phyloP scores from a whole-genome alignment of 768 basidiomycete species.

The Tricholoma sp. region DNA sequence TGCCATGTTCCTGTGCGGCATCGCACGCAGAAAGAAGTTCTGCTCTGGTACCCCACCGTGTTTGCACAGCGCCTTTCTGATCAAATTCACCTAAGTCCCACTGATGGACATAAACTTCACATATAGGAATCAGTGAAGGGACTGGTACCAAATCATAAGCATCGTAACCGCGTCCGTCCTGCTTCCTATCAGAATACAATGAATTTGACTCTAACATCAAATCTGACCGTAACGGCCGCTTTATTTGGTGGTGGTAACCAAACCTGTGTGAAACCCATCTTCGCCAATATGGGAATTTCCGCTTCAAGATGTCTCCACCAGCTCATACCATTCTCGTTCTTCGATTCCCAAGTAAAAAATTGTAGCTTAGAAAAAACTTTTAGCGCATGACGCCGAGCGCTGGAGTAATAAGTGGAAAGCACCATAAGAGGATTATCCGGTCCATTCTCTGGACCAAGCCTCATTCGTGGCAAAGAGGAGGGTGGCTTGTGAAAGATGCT shows the following conservation, averaged over 20 bases:
- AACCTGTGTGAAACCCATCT: conserved; percentile 71
- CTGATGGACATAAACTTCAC: conserved; percentile 28
- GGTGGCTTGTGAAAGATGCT: conserved; percentile 13
- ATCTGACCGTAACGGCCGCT: conserved; percentile 49
- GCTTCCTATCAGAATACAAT: not conserved
- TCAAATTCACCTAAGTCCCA: conserved; percentile 88
- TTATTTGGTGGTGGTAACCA: conserved; percentile 87
- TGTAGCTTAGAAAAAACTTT: conserved; percentile 47
- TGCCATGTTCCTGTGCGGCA: conserved; percentile 58
- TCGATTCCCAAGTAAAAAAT: conserved; percentile 81
- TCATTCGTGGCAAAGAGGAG: conserved; percentile 55
- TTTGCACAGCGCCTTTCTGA: conserved; percentile 64
- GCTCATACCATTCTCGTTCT: conserved; percentile 48
- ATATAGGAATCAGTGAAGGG: not conserved
- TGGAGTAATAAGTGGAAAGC: conserved; percentile 8
- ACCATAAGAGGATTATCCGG: conserved; percentile 67
- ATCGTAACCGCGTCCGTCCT: conserved; percentile 79
- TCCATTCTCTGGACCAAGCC: conserved; percentile 45
- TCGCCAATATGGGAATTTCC: conserved; percentile 57
- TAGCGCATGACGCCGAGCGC: not conserved
- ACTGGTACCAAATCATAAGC: conserved; percentile 73
- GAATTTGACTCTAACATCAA: not conserved
- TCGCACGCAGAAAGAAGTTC: conserved; percentile 69
- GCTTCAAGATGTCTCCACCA: conserved; percentile 79
- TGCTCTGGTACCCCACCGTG: conserved; percentile 85